Base-by-base conservation (phyloP, 2,329 filamentous ascomycete species). In the Camptophora hylomeconis region DNA sequence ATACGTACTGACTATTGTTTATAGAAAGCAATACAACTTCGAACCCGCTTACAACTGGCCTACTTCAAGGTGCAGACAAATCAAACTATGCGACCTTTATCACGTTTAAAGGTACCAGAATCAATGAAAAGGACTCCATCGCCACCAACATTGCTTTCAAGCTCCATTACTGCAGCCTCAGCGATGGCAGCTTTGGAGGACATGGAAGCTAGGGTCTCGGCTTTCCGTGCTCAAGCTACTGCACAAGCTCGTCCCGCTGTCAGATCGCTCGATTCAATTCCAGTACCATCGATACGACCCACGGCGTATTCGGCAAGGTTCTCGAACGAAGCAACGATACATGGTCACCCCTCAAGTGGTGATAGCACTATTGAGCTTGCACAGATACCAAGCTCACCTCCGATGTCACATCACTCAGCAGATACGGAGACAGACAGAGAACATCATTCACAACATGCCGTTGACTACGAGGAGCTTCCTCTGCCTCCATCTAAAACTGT, bases 51-150 rank as follows among this genome's bases (percentile, higher is more conserved):
- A 4, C 43, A 45, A 26, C 42, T 46, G 8, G 43, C 43, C 17
- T 23, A 39, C 17, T 46, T 39, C 37, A 46, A 46, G 28, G 37
- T 46, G 10, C 27, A 43, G 21, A 45, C 43, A 7, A 43, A 41
- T 23, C 43, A 46, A 31, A 38, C 40, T 6, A 38, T 26, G 10
- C 35, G 20, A 21, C 42, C 42, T 2, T 42, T 45, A 26, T 35
- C 33, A 13, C 40, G 39, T 14, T 36, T 45, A 9, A 31, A 36
- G 11, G 24, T 32, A 2, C 39, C 34, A 15, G 11, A 25, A 12
- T 13, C 32, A 35, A 21, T 12, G 9, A 10, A 30, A 17, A 32
- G 33, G 33, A 17, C 20, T 28, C 3, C 30, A 35, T 14, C 37
- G 32, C 9, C 28, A 28, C 9, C 14, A 31, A 12, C 17, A 31